A percentile compares a stretch with the other conserved stretches of the same genome.
These are phyloP conservation scores for Ocimum tenuiflorum DNA, from an alignment of 257 asterid genomes.

Conservation along the genomic window DNA sequence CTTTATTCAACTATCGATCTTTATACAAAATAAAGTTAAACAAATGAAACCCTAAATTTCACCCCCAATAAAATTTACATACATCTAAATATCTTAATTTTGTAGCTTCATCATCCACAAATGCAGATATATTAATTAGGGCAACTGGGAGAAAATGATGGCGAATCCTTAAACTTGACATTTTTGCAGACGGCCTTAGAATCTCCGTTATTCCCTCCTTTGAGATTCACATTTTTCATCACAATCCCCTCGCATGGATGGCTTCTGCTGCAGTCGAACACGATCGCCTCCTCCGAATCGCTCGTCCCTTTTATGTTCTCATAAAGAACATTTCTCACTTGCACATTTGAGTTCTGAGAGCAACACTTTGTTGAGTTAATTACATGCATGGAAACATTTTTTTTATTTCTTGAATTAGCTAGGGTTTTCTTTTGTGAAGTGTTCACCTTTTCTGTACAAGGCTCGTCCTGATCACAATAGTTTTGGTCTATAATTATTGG, in stretches of 20 bases:
- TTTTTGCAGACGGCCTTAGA: slow-evolving; percentile 51
- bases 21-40: not conserved
- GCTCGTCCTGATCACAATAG: slow-evolving; percentile 56
- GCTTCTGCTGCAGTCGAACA: slow-evolving; percentile 46
- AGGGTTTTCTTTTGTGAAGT: not conserved
- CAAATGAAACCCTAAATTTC: not conserved
- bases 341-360: slow-evolving; percentile 55
- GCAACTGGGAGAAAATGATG: slow-evolving; percentile 56
- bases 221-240: slow-evolving; percentile 48
- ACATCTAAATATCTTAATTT: not conserved
- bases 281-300: slow-evolving; percentile 44
- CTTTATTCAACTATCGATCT: not conserved
- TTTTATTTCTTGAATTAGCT: not conserved
- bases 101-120: no score
- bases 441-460: slow-evolving; percentile 54
- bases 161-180: slow-evolving; percentile 27
- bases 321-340: slow-evolving; percentile 48
- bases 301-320: slow-evolving; percentile 66
- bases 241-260: slow-evolving; percentile 57
- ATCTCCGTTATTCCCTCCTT: slow-evolving; percentile 14
- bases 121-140: not conserved
- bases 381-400: no score
- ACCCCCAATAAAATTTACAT: no score
- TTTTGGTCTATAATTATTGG: slow-evolving; percentile 77
- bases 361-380: no score